Conservation (phyloP, 2,329 filamentous ascomycete genomes). For the Aspergillus sp. region DNA sequence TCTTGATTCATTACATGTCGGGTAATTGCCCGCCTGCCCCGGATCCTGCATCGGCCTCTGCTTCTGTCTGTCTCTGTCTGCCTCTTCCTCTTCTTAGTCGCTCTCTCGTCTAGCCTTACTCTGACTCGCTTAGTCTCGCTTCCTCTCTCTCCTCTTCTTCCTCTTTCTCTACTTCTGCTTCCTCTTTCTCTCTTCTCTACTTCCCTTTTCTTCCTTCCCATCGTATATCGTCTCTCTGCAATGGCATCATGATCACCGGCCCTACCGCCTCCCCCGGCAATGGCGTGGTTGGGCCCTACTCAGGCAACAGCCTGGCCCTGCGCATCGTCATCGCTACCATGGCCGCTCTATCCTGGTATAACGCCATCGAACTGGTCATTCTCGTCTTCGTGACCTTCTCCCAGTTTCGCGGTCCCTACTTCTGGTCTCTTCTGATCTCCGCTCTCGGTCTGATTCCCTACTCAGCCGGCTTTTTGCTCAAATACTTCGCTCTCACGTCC, state of each 20-base stretch:
- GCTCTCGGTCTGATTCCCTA: conserved; percentile 49
- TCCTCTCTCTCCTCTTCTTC: not conserved
- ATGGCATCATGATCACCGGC: conserved; percentile 28
- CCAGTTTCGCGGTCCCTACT: conserved; percentile 51
- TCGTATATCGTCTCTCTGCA: not conserved
- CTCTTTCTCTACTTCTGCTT: not conserved
- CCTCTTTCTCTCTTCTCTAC: conserved; percentile 13
- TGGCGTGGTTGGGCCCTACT: conserved; percentile 43
- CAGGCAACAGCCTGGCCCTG: conserved; percentile 37
- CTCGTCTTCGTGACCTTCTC: conserved; percentile 54
- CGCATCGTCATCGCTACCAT: conserved; percentile 50
- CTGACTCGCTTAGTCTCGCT: not conserved
- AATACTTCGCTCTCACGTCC: conserved; percentile 45
- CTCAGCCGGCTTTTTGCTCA: conserved; percentile 51
- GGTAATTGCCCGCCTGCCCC: not conserved
- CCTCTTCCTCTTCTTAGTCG: not conserved
- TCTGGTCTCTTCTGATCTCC: conserved; percentile 52
- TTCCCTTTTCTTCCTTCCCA: not conserved
- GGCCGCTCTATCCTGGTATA: conserved; percentile 53
- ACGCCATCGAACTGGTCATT: conserved; percentile 52
- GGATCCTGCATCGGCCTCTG: conserved; percentile 3
- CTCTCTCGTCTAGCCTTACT: not conserved
- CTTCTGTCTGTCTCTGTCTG: conserved; percentile 1
- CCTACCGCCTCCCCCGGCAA: conserved; percentile 29
- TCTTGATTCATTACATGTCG: not conserved